Base-by-base conservation (phyloP, 2,329 filamentous ascomycete species). In the Rhexocercosporidium sp. region DNA sequence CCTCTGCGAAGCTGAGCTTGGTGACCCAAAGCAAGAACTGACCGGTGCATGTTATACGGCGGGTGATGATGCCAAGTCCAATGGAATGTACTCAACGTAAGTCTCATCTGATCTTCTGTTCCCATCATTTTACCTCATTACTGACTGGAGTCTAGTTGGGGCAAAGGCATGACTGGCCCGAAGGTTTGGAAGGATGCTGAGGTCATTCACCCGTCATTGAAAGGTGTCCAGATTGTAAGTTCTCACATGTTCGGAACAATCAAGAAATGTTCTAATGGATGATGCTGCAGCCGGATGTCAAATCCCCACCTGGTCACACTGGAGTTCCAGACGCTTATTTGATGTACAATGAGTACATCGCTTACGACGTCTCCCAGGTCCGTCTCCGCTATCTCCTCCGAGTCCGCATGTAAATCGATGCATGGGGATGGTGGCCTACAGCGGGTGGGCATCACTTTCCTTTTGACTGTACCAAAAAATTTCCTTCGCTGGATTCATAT, bases 1-100 rank as follows among this genome's bases (percentile, higher is more conserved):
- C 20, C 88, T 97, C 1, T 96, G 93, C 74, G 93, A 97, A 75
- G 93, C 92, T 3, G 91, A 94, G 79, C 84, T 97, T 2, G 93
- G 94, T 6, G 79, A 89, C 39, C 92, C 93, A 0, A 89, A 95
- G 81, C 85, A 90, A 66, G 83, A 89, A 72, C 83, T 94, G 2
- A 82, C 79, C 0, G 0, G 81, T 14, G 78, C 87, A 1, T 86
- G 86, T 22, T 93, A 87, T 75, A 79, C 81, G 8, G 93, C 93
- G 0, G 90, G 85, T 0, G 83, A 88, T 5, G 82, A 85, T 46
- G 91, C 91, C 0, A 87, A 87, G 69, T 77, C 81, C 2, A 79
- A 84, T 1, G 88, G 89, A 62, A 63, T 71, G 62, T 47, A 18
- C 84, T 87, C 75, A 61, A 71, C 69, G 68, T 70, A 65, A 29